Evolutionary conservation across 768 basidiomycete species (phyloP).

Genomic region (Multifurca ochricompacta): DNA sequence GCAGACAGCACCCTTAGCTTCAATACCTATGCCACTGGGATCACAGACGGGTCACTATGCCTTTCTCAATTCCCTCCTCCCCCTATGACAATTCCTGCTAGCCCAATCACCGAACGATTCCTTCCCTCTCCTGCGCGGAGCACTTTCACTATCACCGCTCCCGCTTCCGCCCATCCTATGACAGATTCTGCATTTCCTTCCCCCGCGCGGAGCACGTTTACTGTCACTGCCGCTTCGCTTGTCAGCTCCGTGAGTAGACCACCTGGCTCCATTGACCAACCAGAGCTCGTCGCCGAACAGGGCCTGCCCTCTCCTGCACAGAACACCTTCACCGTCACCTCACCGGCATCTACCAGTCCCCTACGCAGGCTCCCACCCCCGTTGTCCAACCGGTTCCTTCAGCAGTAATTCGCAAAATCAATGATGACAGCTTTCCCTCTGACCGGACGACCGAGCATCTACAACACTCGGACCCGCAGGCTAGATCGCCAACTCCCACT

Average conservation of each 20-base stretch:
- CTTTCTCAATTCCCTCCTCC: constrained; percentile 49
- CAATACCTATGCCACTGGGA: constrained; percentile 26
- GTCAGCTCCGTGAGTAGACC: constrained; percentile 22
- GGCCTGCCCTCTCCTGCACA: constrained; percentile 1
- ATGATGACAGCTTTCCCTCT: neutral
- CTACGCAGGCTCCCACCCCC: neutral
- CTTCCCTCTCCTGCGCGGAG: constrained; percentile 20
- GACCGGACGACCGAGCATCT: neutral
- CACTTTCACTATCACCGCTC: constrained; percentile 1
- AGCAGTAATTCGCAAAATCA: neutral
- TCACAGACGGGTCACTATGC: constrained; percentile 29
- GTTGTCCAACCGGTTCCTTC: neutral
- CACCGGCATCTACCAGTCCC: neutral
- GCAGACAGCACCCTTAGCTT: constrained; percentile 51
- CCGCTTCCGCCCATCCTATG: constrained; percentile 25
- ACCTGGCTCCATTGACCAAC: neutral
- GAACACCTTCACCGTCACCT: neutral
- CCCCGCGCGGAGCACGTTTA: constrained; percentile 11
- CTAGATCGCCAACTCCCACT: neutral
- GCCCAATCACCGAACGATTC: constrained; percentile 27
- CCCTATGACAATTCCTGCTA: constrained; percentile 32
- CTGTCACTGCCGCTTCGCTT: constrained; percentile 6
- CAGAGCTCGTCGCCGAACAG: neutral
- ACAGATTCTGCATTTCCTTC: constrained; percentile 24
- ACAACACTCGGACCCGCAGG: neutral